Evolutionary conservation across 2,329 filamentous ascomycete species (phyloP), one percentile per base, ranked within the genome.

Genomic region (Fusarium sp.): DNA sequence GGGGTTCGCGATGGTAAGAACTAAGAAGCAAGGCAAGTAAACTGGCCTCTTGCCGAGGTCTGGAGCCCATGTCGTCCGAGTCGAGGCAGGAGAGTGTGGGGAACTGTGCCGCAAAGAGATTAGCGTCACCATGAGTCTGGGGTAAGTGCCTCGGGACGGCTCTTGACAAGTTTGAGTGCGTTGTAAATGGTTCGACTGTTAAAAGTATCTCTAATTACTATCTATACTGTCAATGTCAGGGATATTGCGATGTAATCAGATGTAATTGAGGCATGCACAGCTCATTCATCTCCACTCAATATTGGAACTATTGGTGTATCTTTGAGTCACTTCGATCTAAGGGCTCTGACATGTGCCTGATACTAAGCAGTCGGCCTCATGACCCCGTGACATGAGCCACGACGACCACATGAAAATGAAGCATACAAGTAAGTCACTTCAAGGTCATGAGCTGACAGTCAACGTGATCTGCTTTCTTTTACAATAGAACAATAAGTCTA

Each of bases 71-170:
- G 19, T 19, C 19, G 19, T 19, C 19, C 19, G 19, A 19, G 19
- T 19, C 38, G 61, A 46, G 42, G 42, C 42, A 49, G 40, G 46
- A 46, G 49, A 51, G 50, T 46, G 57, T 49, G 64, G 64, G 50
- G 53, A 13, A 13, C 28, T 47, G 39, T 34, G 22, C 57, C 60
- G 46, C 2, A 50, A 55, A 13, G 0, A 58, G 68, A 4, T 46
- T 71, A 71, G 68, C 40, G 31, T 36, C 11, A 13, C 10, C 15
- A 28, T 45, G 45, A 70, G 65, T 64, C 70, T 65, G 70, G 70
- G 70, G 70, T 69, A 72, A 57, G 44, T 64, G 63, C 70, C 70
- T 68, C 69, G 70, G 70, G 54, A 65, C 60, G 31, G 42, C n/a
- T 47, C 31, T 29, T 49, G 43, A 49, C 45, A 60, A 36, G 42